Evolutionary conservation across 306 rosid genomes (phyloP).

Genomic region (Lithocarpus polystachyus): DNA sequence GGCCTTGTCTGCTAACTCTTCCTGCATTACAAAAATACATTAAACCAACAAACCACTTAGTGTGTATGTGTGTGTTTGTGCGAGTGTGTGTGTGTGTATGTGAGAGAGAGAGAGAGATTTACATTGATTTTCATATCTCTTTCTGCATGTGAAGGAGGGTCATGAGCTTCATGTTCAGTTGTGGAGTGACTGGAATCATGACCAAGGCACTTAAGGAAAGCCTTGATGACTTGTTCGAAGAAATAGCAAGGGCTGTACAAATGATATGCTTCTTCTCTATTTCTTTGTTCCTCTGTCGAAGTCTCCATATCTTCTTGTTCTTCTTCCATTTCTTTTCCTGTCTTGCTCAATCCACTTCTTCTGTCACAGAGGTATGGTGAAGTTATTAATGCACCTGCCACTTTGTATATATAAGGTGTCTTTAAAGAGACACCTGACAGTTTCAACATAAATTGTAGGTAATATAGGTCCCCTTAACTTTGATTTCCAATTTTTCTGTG

Average conservation of each 20-base stretch:
- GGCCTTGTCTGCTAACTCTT: not conserved
- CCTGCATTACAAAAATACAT: slow-evolving; percentile 3
- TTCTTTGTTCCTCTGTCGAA: not conserved
- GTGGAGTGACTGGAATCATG: slow-evolving; percentile 3
- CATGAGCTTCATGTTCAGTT: not conserved
- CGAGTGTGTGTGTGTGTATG: not conserved
- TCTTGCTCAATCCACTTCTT: not conserved
- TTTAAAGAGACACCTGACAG: not conserved
- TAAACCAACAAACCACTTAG: not conserved
- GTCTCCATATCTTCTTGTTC: not conserved
- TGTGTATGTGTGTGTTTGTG: not conserved
- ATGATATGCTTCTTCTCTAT: not conserved
- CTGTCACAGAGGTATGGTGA: not conserved
- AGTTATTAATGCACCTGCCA: not conserved
- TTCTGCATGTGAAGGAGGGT: slow-evolving; percentile 8
- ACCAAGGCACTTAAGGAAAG: slow-evolving; percentile 40
- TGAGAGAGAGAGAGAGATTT: not conserved
- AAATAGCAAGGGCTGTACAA: slow-evolving; percentile 33
- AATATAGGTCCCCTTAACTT: no score
- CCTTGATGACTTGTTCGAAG: slow-evolving; percentile 31
- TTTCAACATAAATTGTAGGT: no score
- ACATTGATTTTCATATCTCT: slow-evolving; percentile 8
- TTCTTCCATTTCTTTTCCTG: not conserved
- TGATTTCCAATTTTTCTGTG: no score
- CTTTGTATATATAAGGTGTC: not conserved